phyloP scores from a whole-genome alignment of 1,139 yeast genomes.

The Citeromyces hawaiiensis region DNA sequence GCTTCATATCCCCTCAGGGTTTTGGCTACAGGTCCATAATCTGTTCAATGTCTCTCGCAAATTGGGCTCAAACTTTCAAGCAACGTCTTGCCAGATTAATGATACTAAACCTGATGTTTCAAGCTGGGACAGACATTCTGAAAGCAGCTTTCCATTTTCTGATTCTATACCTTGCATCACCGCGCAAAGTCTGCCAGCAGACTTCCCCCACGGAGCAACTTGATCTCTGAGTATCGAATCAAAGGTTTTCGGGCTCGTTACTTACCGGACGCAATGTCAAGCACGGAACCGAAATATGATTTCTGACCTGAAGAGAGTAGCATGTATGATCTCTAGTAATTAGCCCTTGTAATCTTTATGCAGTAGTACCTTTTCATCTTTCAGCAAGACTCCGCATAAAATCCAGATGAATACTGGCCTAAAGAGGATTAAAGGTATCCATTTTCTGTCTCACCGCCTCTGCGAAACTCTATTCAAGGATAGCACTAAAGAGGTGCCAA shows the following conservation, averaged over 20 bases:
- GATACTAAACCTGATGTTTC: conserved; percentile 14
- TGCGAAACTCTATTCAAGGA: too few relatives aligned
- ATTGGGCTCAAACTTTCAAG: conserved; percentile 40
- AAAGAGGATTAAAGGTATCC: too few relatives aligned
- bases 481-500: too few relatives aligned
- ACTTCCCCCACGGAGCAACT: conserved; percentile 9
- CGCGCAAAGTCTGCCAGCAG: conserved; percentile 10
- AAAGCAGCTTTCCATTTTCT: conserved; percentile 3
- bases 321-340: too few relatives aligned
- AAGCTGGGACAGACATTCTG: conserved; percentile 8
- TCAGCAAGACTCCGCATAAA: too few relatives aligned
- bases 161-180: conserved; percentile 6
- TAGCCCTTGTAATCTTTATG: too few relatives aligned
- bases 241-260: conserved; percentile 18
- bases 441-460: too few relatives aligned
- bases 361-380: too few relatives aligned
- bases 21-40: conserved; percentile 75
- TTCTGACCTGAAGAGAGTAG: too few relatives aligned
- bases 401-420: too few relatives aligned
- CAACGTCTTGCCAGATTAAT: conserved; percentile 35
- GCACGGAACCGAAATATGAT: too few relatives aligned
- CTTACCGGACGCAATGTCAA: too few relatives aligned
- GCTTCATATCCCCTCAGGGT: conserved; percentile 34
- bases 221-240: conserved; percentile 13
- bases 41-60: conserved; percentile 52